Evolutionary conservation across 257 asterid species (phyloP).

Genomic region (Scutellaria baicalensis): DNA sequence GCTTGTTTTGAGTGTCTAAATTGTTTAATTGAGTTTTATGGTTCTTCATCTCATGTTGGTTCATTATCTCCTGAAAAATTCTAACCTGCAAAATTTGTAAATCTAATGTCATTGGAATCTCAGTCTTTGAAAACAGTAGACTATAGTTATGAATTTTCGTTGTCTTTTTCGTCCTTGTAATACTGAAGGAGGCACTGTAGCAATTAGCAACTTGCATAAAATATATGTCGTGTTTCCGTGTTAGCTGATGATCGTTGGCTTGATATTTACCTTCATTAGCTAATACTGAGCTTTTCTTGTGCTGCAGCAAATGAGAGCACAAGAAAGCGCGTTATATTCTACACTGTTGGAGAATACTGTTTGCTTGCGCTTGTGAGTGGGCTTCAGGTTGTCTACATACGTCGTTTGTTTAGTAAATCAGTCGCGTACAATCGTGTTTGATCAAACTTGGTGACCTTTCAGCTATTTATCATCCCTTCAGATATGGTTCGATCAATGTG

Average conservation of each 20-base stretch:
- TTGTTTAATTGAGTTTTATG: background rate
- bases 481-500: background rate
- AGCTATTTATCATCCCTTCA: background rate
- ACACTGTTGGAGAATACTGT: conserved; percentile 86
- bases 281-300: background rate
- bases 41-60: background rate
- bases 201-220: background rate
- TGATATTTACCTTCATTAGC: background rate
- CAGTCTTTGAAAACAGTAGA: background rate
- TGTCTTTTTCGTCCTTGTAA: background rate
- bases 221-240: background rate
- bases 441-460: conserved; percentile 13
- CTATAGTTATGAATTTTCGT: background rate
- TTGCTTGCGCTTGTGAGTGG: conserved; percentile 74
- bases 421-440: conserved; percentile 94
- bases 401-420: conserved; percentile 82
- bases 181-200: background rate
- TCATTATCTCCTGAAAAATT: background rate
- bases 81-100: too few relatives aligned
- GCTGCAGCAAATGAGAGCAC: conserved; percentile 95
- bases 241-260: background rate
- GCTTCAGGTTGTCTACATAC: conserved; percentile 81
- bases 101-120: background rate
- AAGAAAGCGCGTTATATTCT: conserved; percentile 73
- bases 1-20: background rate